These are phyloP conservation scores for Fusarium drepaniforme DNA, from an alignment of 2,329 filamentous ascomycete species.

Conservation along the genomic window DNA sequence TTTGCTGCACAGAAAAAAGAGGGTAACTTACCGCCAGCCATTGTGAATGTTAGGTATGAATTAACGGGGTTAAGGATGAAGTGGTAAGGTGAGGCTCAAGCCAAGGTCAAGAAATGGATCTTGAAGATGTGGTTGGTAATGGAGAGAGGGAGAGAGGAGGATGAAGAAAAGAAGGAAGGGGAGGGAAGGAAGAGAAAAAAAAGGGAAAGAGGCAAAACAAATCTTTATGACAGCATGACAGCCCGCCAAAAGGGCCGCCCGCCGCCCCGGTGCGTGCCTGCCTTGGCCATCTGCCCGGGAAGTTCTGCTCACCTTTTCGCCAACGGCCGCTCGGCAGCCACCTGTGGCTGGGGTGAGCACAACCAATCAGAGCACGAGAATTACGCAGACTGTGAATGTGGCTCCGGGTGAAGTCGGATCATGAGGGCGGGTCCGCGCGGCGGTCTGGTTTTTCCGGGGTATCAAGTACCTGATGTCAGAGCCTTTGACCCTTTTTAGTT, in stretches of 20 bases:
- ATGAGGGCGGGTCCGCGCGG: constrained; percentile 25
- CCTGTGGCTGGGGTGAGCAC: constrained; percentile 28
- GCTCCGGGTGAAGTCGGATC: constrained; percentile 53
- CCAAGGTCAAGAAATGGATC: constrained; percentile 25
- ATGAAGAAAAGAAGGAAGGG: constrained; percentile 35
- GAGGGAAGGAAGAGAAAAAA: constrained; percentile 31
- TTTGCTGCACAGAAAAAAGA: neutral
- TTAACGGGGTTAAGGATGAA: constrained; percentile 31
- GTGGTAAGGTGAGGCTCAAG: constrained; percentile 37
- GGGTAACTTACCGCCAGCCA: constrained; percentile 59
- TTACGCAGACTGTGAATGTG: constrained; percentile 48
- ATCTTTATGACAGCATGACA: constrained; percentile 58
- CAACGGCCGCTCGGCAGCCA: constrained; percentile 27
- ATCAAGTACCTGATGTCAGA: constrained; percentile 13
- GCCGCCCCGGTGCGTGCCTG: neutral
- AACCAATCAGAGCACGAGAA: constrained; percentile 54
- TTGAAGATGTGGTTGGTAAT: constrained; percentile 31
- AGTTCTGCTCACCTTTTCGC: constrained; percentile 22
- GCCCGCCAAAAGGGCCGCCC: constrained; percentile 19
- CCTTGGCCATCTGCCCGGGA: constrained; percentile 1
- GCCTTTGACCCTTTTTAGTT: neutral
- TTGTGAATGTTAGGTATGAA: constrained; percentile 49
- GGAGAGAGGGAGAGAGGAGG: constrained; percentile 26
- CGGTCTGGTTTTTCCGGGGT: constrained; percentile 42
- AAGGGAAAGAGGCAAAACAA: constrained; percentile 49